phyloP scores from a whole-genome alignment of 2,329 filamentous ascomycete species.

The Trichophyton benhamiae region DNA sequence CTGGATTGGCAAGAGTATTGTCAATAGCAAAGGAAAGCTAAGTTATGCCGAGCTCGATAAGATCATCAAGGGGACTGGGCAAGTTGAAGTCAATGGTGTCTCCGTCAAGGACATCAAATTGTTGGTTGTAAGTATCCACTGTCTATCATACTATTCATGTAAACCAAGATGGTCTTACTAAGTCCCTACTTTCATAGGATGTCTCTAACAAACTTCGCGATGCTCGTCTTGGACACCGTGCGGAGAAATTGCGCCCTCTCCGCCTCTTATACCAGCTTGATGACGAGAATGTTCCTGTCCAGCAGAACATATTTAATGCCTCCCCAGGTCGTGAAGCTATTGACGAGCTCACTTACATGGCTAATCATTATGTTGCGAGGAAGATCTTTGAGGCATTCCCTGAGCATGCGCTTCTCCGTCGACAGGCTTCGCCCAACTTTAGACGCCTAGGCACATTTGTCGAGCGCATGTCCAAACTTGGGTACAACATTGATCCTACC shows the following conservation, averaged over 20 bases:
- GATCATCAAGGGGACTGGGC: conserved; percentile 52
- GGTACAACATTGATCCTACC: conserved; percentile 76
- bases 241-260: conserved; percentile 68
- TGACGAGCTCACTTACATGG: conserved; percentile 89
- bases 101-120: conserved; percentile 67
- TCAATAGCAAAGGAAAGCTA: conserved; percentile 81
- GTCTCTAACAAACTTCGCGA: conserved; percentile 87
- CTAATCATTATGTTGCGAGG: conserved; percentile 78
- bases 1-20: conserved; percentile 86
- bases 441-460: conserved; percentile 81
- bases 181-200: conserved; percentile 34
- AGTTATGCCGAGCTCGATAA: conserved; percentile 76
- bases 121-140: conserved; percentile 48
- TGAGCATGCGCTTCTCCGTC: conserved; percentile 83
- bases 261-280: conserved; percentile 87
- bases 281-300: conserved; percentile 94
- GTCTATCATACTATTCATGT: neutral
- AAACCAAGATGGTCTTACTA: neutral
- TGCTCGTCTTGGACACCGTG: conserved; percentile 66
- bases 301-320: conserved; percentile 91
- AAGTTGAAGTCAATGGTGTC: conserved; percentile 52
- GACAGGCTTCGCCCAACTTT: conserved; percentile 72
- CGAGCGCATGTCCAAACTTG: conserved; percentile 83
- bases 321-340: conserved; percentile 82
- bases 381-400: conserved; percentile 67